Evolutionary conservation across 768 basidiomycete species (phyloP), one percentile per base, ranked within the genome.

Genomic region (Kwoniella botswanensis): DNA sequence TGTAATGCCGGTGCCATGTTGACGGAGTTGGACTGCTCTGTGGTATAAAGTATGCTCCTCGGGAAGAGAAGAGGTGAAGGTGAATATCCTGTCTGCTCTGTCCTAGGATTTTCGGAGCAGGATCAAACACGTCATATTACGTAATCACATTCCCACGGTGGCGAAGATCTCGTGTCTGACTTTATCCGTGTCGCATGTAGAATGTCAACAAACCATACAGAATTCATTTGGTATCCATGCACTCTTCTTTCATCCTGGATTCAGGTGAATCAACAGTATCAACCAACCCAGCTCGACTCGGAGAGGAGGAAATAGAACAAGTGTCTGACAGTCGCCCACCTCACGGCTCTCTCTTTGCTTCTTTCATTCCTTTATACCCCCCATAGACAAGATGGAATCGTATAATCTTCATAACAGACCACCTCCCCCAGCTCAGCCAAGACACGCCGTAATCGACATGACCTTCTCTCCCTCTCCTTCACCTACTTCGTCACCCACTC

Each of bases 391-490:
- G 13, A 70, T 70, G 68, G 68, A 70, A 63, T 50, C 62, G 13
- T 65, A 63, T 42, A 55, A 65, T 43, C 35, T 63, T 4, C 56
- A 70, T 29, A 24, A 70, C 22, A 59, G 29, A 13, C 22, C 22
- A 26, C 68, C 68, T n/a, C 68, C 68, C 21, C 64, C 50, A 1
- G 29, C 52, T 29, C 15, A 46, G 24, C 53, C 70, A 42, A n/a
- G 61, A 46, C 59, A 52, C 35, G 58, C 65, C 13, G 42, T 63
- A 13, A 67, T 67, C 60, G 65, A 67, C 44, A 71, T 67, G 61
- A 63, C 65, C 24, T 63, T 35, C 52, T 62, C 69, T 21, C 70
- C 65, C 13, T 67, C 71, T 11, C 62, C 71, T 35, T 63, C 71
- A 42, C 66, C 71, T 3, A 22, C 57, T 2, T 61, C 71, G 21